phyloP scores from a whole-genome alignment of 805 yeast genomes.

The Kodamaea restingae region DNA sequence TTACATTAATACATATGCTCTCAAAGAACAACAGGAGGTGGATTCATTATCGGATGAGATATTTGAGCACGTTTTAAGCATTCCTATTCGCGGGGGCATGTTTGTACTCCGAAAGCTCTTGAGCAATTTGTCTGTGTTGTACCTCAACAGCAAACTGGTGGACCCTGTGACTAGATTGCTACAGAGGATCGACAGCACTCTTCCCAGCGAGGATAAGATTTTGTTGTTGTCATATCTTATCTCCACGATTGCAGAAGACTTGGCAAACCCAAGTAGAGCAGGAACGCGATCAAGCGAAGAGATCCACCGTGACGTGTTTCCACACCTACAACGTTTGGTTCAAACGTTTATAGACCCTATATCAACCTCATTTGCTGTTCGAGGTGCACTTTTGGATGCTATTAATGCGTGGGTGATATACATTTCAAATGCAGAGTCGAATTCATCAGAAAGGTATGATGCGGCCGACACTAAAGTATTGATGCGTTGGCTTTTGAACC shows the following conservation, averaged over 20 bases:
- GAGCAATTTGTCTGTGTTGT: slow-evolving; percentile 50
- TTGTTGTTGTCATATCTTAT: slow-evolving; percentile 29
- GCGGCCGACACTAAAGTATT: slow-evolving; percentile 21
- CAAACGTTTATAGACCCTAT: not conserved
- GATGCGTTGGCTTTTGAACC: slow-evolving; percentile 12
- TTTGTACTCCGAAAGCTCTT: slow-evolving; percentile 57
- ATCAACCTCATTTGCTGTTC: slow-evolving; percentile 9
- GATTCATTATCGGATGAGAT: slow-evolving; percentile 6
- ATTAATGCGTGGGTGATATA: slow-evolving; percentile 37
- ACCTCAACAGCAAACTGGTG: slow-evolving; percentile 35
- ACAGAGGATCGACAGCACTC: not conserved
- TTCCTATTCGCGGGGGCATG: slow-evolving; percentile 7
- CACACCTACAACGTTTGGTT: slow-evolving; percentile 1
- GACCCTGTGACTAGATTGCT: slow-evolving; percentile 11
- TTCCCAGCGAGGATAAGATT: slow-evolving; percentile 11
- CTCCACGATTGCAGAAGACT: slow-evolving; percentile 51
- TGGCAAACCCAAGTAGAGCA: slow-evolving; percentile 28
- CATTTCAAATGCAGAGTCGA: slow-evolving; percentile 32
- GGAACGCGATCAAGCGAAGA: slow-evolving; percentile 15
- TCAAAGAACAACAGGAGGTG: slow-evolving; percentile 2
- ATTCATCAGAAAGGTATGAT: slow-evolving; percentile 29
- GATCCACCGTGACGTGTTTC: slow-evolving; percentile 38
- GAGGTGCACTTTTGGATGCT: slow-evolving; percentile 19
- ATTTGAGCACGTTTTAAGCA: slow-evolving; percentile 7
- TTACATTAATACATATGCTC: slow-evolving; percentile 36